These are phyloP conservation scores for Gnetum montanum DNA, from an alignment of 75 land plant species.

Conservation along the genomic window DNA sequence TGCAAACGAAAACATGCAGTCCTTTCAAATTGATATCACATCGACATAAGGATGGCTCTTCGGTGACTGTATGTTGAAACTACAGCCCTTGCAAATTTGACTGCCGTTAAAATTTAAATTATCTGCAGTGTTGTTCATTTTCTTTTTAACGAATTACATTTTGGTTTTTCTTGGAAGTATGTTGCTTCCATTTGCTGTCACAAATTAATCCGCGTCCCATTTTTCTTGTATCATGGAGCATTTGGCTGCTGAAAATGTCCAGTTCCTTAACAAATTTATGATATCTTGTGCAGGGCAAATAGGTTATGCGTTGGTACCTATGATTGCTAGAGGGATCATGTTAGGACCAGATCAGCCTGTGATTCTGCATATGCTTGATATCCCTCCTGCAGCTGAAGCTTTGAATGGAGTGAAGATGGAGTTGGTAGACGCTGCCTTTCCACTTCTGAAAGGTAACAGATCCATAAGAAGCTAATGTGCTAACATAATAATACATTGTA, in stretches of 20 bases:
- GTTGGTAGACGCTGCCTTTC: conserved; percentile 90
- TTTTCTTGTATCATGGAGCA: background rate
- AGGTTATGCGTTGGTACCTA: conserved; percentile 96
- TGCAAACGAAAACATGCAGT: too few species aligned
- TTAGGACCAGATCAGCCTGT: conserved; percentile 89
- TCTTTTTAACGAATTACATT: background rate
- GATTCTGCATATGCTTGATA: conserved; percentile 93
- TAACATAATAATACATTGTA: background rate
- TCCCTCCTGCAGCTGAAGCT: conserved; percentile 81
- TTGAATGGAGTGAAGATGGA: conserved; percentile 96
- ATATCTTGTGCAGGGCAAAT: conserved; percentile 79
- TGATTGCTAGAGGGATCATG: conserved; percentile 95
- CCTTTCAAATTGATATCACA: too few species aligned
- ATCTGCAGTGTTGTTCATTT: too few species aligned
- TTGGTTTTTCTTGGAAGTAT: background rate
- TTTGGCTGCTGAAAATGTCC: background rate
- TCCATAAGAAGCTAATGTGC: background rate
- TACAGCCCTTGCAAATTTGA: too few species aligned
- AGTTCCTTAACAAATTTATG: background rate
- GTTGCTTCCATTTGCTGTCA: too few species aligned
- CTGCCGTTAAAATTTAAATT: background rate
- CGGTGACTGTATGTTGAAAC: too few species aligned
- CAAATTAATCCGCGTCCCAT: background rate
- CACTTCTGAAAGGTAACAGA: conserved; percentile 76
- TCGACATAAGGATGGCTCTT: too few species aligned